These are phyloP conservation scores for Eucalyptus pumila DNA, from an alignment of 345 rosid species.

Conservation along the genomic window DNA sequence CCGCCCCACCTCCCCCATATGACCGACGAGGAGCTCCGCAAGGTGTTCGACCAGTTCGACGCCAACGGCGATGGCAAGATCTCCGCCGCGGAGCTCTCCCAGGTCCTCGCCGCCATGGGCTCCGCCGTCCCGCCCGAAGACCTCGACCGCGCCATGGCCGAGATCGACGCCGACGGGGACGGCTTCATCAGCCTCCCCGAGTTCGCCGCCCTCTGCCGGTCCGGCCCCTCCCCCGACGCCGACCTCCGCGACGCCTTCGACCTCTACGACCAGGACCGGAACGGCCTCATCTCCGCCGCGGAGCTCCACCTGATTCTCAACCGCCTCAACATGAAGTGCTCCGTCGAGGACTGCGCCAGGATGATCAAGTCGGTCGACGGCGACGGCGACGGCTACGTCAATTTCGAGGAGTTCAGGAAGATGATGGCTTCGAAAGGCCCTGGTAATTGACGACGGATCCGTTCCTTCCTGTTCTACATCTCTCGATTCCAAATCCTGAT, in stretches of 20 bases:
- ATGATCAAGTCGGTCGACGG: constrained; percentile 73
- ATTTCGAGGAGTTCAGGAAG: constrained; percentile 66
- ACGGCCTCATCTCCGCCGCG: constrained; percentile 62
- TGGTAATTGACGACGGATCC: background rate
- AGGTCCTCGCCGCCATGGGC: constrained; percentile 55
- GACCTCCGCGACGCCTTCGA: constrained; percentile 91
- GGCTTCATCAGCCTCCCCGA: constrained; percentile 56
- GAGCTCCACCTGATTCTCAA: constrained; percentile 67
- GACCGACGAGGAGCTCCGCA: constrained; percentile 35
- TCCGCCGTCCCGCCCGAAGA: constrained; percentile 30
- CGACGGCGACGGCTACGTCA: constrained; percentile 83
- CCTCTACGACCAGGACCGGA: constrained; percentile 64
- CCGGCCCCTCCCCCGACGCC: constrained; percentile 20
- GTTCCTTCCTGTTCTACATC: background rate
- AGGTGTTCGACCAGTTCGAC: constrained; percentile 70
- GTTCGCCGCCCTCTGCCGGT: constrained; percentile 48
- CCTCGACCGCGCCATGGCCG: constrained; percentile 49
- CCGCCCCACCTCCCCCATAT: background rate
- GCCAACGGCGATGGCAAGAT: constrained; percentile 82
- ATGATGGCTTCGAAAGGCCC: constrained; percentile 37
- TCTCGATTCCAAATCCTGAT: background rate
- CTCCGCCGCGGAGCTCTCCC: constrained; percentile 58
- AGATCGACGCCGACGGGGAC: constrained; percentile 69
- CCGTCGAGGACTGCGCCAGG: constrained; percentile 45
- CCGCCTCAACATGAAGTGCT: constrained; percentile 54